phyloP scores from a whole-genome alignment of 225 moss, liverwort and hornwort genomes.

The Neckera pumila region DNA sequence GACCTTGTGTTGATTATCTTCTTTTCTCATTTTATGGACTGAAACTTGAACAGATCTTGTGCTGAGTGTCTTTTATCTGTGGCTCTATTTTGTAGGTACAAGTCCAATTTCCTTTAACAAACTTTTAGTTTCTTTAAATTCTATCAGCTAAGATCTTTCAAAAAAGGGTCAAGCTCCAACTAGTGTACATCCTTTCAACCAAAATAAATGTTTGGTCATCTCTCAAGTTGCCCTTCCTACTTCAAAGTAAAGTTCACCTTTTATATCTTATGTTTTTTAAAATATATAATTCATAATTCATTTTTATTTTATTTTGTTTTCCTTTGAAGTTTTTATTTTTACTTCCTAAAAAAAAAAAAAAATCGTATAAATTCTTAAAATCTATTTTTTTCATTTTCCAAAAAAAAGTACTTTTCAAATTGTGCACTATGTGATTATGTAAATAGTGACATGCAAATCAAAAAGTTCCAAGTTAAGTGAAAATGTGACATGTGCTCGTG shows the following conservation, averaged over 20 bases:
- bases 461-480: not conserved
- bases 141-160: not conserved
- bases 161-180: accelerated
- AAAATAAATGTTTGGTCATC: not conserved
- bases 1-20: too few species aligned
- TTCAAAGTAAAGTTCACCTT: not conserved
- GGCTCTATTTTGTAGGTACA: accelerated
- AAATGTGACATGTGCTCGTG: not conserved
- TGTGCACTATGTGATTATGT: accelerated
- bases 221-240: accelerated
- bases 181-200: not conserved
- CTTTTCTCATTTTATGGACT: too few species aligned
- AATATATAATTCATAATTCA: not conserved
- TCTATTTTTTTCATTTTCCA: too few species aligned
- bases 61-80: too few species aligned
- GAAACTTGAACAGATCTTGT: too few species aligned
- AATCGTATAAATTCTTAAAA: not conserved
- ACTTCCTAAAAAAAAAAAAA: too few species aligned
- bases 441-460: not conserved
- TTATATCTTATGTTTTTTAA: not conserved
- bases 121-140: not conserved
- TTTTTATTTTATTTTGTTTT: too few species aligned
- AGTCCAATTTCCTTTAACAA: not conserved
- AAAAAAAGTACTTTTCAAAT: accelerated
- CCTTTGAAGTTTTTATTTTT: too few species aligned